These are phyloP conservation scores for Avena eriantha DNA, from an alignment of 176 grass and related monocot species.

Conservation along the genomic window DNA sequence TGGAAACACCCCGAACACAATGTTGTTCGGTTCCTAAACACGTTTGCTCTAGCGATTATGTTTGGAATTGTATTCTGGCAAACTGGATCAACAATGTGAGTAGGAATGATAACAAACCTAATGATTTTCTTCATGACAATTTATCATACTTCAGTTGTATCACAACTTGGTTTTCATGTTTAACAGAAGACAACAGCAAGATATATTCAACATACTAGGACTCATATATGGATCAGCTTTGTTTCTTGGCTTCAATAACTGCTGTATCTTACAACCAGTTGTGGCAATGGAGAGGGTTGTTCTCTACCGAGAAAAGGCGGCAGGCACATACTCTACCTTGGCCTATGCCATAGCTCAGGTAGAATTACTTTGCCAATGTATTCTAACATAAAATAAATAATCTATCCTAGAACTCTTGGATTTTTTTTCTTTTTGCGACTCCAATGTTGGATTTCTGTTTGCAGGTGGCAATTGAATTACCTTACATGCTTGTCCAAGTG, in stretches of 20 bases:
- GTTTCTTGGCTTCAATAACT: constrained; percentile 50
- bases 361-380: not conserved
- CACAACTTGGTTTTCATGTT: constrained; percentile 7
- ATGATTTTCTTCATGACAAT: not conserved
- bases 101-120: not conserved
- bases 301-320: constrained; percentile 53
- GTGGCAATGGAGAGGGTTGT: constrained; percentile 50
- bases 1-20: constrained; percentile 73
- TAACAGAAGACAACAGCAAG: constrained; percentile 52
- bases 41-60: constrained; percentile 47
- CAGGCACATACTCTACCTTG: constrained; percentile 48
- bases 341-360: constrained; percentile 65
- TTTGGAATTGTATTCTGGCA: constrained; percentile 62
- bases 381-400: not conserved
- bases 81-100: constrained; percentile 63
- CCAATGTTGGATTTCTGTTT: not conserved
- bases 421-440: too few species aligned
- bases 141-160: not conserved
- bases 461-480: constrained; percentile 56
- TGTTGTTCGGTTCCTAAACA: constrained; percentile 55
- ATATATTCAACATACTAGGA: constrained; percentile 66
- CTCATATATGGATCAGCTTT: constrained; percentile 37
- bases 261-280: constrained; percentile 40
- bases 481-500: constrained; percentile 59
- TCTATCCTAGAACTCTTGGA: not conserved